Conservation (phyloP, 805 yeast species). For the Suhomyces kilbournensis region DNA sequence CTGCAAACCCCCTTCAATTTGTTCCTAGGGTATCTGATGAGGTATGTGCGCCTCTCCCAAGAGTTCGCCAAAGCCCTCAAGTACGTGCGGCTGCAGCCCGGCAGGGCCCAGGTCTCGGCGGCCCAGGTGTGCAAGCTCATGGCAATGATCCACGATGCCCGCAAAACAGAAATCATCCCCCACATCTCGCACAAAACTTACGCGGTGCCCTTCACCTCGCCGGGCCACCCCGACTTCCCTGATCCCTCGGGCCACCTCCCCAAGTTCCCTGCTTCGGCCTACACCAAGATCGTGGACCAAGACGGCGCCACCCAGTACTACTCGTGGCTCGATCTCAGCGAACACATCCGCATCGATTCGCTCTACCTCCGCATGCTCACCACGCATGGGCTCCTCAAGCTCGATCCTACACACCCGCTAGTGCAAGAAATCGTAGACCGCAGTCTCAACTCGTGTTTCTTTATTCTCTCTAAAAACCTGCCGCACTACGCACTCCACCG, state of each 20-base stretch:
- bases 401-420: conserved; percentile 21
- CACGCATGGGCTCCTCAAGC: conserved; percentile 17
- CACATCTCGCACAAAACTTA: conserved; percentile 16
- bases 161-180: conserved; percentile 24
- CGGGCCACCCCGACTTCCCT: conserved; percentile 29
- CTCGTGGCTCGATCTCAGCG: conserved; percentile 26
- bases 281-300: conserved; percentile 9
- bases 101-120: conserved; percentile 11
- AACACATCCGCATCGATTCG: conserved; percentile 19
- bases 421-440: conserved; percentile 15
- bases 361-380: conserved; percentile 23
- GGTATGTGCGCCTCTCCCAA: conserved; percentile 23
- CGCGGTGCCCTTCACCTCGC: conserved; percentile 23
- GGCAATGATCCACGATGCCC: conserved; percentile 14
- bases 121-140: conserved; percentile 13
- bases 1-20: conserved; percentile 24
- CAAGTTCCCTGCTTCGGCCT: conserved; percentile 22
- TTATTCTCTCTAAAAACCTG: conserved; percentile 11
- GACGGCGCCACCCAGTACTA: conserved; percentile 11
- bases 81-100: conserved; percentile 14
- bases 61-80: conserved; percentile 25
- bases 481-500: conserved; percentile 2
- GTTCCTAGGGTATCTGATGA: conserved; percentile 31
- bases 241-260: background rate
- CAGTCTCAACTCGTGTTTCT: conserved; percentile 16